Evolutionary conservation across 768 basidiomycete species (phyloP).

Genomic region (Suillus fuscotomentosus): DNA sequence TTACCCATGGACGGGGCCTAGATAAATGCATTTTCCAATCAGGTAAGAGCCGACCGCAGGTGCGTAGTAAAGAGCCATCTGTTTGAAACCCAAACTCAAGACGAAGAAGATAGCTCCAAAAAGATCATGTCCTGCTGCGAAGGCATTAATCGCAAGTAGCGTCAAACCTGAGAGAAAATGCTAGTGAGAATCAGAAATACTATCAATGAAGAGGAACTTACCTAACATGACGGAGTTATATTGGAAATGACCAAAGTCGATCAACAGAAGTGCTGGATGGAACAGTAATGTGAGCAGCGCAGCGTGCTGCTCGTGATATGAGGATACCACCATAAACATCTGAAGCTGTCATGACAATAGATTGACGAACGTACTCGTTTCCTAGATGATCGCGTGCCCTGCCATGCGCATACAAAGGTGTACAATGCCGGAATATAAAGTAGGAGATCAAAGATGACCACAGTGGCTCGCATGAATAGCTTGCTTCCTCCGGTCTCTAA

Average conservation of each 20-base stretch:
- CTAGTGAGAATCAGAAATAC: not conserved
- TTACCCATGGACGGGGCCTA: conserved; percentile 73
- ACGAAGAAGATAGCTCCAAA: conserved; percentile 80
- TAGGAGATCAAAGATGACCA: conserved; percentile 63
- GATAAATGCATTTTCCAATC: conserved; percentile 83
- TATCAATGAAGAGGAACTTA: conserved; percentile 27
- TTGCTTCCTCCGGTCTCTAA: conserved; percentile 66
- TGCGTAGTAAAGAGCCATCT: conserved; percentile 94
- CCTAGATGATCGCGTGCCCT: conserved; percentile 65
- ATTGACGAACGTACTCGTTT: conserved; percentile 58
- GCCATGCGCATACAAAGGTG: conserved; percentile 66
- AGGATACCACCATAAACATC: conserved; percentile 4
- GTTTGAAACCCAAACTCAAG: conserved; percentile 87
- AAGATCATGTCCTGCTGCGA: conserved; percentile 67
- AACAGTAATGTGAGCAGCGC: conserved; percentile 72
- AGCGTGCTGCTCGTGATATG: conserved; percentile 31
- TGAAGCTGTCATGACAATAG: not conserved
- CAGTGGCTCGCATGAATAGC: conserved; percentile 79
- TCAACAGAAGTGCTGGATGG: conserved; percentile 79
- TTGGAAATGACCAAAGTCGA: conserved; percentile 95
- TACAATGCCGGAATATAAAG: conserved; percentile 76
- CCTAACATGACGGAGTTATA: conserved; percentile 96
- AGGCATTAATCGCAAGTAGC: conserved; percentile 65
- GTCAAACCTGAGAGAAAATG: conserved; percentile 53
- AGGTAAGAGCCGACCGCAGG: conserved; percentile 91